Evolutionary conservation across 2,329 filamentous ascomycete species (phyloP).

Genomic region (Purpureocillium lavendulum): DNA sequence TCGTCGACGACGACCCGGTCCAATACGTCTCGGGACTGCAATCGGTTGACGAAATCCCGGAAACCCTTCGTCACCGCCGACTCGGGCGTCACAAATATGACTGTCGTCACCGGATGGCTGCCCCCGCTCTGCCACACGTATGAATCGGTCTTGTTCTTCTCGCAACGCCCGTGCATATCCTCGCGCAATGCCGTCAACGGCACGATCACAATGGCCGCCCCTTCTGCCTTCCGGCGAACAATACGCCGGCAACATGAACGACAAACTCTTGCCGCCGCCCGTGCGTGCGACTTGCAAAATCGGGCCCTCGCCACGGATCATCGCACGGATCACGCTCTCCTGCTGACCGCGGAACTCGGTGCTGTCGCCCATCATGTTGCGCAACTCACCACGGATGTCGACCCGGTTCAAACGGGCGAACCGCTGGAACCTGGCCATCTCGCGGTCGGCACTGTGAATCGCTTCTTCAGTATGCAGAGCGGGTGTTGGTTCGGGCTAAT

Average conservation of each 20-base stretch:
- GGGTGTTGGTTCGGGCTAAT: too few species aligned
- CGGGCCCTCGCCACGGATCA: slow-evolving; percentile 3
- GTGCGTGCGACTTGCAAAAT: slow-evolving; percentile 8
- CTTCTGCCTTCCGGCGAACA: slow-evolving; percentile 2
- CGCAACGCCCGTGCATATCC: slow-evolving; percentile 4
- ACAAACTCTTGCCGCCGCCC: slow-evolving; percentile 10
- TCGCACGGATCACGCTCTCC: slow-evolving; percentile 5
- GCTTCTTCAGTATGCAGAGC: too few species aligned
- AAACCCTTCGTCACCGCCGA: slow-evolving; percentile 3
- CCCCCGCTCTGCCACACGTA: background rate
- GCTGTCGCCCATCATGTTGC: slow-evolving; percentile 5
- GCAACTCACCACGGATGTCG: slow-evolving; percentile 1
- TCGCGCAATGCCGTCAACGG: slow-evolving; percentile 4
- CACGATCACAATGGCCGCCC: slow-evolving; percentile 6
- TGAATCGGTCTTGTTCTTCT: background rate
- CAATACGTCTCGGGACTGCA: background rate
- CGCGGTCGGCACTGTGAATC: too few species aligned
- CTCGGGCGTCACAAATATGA: slow-evolving; percentile 4
- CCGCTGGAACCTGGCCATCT: slow-evolving; percentile 1
- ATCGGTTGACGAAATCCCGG: slow-evolving; percentile 2
- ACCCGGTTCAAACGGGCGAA: background rate
- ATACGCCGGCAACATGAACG: slow-evolving; percentile 10
- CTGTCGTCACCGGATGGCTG: background rate
- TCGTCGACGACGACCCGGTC: slow-evolving; percentile 6
- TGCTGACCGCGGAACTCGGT: slow-evolving; percentile 5